A percentile compares a stretch with the other conserved stretches of the same genome.
Conservation (phyloP, 2,329 filamentous ascomycete genomes). For the Penicillium sp. region DNA sequence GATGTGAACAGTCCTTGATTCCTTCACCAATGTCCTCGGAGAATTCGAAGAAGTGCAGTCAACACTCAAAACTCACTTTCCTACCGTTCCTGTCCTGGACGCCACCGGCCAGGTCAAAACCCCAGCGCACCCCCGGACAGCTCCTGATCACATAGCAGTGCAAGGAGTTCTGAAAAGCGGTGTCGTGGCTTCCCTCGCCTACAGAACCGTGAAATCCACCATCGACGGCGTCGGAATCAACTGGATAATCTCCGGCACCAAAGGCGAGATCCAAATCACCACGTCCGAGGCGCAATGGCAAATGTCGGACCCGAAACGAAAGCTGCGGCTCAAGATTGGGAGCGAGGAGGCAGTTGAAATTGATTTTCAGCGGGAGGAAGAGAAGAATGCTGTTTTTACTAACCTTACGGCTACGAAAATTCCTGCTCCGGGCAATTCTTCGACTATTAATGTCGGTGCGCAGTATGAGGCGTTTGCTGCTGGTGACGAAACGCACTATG, state of each 20-base stretch:
- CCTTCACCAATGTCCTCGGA: slow-evolving; percentile 7
- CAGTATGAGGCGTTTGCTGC: slow-evolving; percentile 8
- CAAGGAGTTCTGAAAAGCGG: slow-evolving; percentile 7
- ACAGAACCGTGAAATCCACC: neutral
- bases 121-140: neutral
- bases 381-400: neutral
- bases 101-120: neutral
- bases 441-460: neutral
- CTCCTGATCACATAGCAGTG: slow-evolving; percentile 6
- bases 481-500: slow-evolving; percentile 1
- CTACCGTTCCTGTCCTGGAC: neutral
- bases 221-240: slow-evolving; percentile 2
- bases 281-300: slow-evolving; percentile 3
- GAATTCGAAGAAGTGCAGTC: slow-evolving; percentile 6
- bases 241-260: slow-evolving; percentile 10
- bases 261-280: slow-evolving; percentile 9
- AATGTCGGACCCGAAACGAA: slow-evolving; percentile 1
- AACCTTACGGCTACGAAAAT: neutral
- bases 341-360: neutral
- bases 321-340: slow-evolving; percentile 1
- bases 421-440: neutral
- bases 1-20: slow-evolving; percentile 2
- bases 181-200: slow-evolving; percentile 7
- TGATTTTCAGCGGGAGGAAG: neutral
- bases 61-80: slow-evolving; percentile 1